Conservation (phyloP, 495 filamentous ascomycete genomes). For the Chaetomium cochliodes region DNA sequence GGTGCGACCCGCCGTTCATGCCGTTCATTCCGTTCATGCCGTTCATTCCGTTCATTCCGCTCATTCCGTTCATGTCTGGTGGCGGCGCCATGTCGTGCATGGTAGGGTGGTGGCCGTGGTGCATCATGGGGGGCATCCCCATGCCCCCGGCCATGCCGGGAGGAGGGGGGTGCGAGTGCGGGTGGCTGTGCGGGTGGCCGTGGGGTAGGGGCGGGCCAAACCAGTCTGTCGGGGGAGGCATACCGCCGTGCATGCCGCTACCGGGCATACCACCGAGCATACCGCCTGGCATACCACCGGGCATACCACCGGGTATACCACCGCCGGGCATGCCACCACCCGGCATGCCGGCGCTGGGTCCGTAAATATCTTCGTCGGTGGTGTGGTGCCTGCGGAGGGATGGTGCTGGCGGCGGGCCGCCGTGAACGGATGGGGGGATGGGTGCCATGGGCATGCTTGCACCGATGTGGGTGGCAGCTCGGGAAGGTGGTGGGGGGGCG, state of each 20-base stretch:
- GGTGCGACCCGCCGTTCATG: constrained; percentile 26
- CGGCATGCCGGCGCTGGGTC: constrained; percentile 23
- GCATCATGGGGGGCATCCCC: constrained; percentile 2
- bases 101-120: constrained; percentile 5
- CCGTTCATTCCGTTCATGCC: constrained; percentile 11
- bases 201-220: constrained; percentile 14
- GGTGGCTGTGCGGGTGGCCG: constrained; percentile 2
- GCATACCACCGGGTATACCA: not conserved
- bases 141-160: constrained; percentile 13
- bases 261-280: too few species aligned
- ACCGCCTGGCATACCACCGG: too few species aligned
- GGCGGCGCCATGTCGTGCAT: constrained; percentile 12
- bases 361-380: constrained; percentile 41
- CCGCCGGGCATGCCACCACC: constrained; percentile 14
- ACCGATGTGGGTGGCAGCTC: constrained; percentile 31
- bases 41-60: constrained; percentile 13
- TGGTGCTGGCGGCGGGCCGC: constrained; percentile 22
- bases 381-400: constrained; percentile 42
- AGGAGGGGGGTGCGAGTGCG: constrained; percentile 10
- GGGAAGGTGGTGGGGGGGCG: constrained; percentile 28
- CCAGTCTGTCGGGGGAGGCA: constrained; percentile 21
- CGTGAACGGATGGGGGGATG: constrained; percentile 29
- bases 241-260: constrained; percentile 20
- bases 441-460: constrained; percentile 35
- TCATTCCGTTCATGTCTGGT: constrained; percentile 14